Evolutionary conservation across 2,329 filamentous ascomycete genomes (phyloP), one percentile per base, ranked within the genome.

Genomic region (Diaporthe sp.): DNA sequence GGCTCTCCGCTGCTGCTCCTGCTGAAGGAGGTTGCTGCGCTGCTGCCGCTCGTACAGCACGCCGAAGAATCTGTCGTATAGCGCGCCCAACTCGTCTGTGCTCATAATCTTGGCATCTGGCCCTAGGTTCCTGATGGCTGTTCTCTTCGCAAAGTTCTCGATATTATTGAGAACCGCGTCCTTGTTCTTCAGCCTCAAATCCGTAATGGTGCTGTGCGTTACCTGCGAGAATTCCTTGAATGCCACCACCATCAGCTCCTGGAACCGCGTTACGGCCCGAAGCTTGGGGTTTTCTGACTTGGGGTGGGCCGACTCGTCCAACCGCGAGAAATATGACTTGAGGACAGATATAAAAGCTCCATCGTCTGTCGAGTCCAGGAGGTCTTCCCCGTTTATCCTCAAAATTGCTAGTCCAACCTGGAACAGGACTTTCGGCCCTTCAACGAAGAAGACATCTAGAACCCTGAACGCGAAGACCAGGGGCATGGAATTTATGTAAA

Each of bases 401-500:
- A 99, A 87, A 80, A 99, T 99, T n/a, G 97, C 97, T 77, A 99
- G 87, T 25, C 97, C 97, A 75, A 99, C 94, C 84, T 99, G 97
- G 85, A 99, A 99, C 13, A 99, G 88, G 1, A 98, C 97, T 85
- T 98, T 98, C 22, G 97, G 96, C 0, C 97, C 97, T 85, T 99
- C 97, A 55, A 99, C 91, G 85, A 99, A 99, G 87, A 99, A 99
- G 68, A 99, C 96, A 81, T 99, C 97, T 77, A 99, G 86, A 67
- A 99, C 97, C 74, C 97, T 91, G 84, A 98, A 99, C 61, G 97
- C 97, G 85, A 98, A 99, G 1, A 98, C 95, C 22, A 99, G 88
- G 6, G 97, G 97, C 97, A 99, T 99, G 2, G 96, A 98, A 89
- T 99, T 99, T 88, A 99, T 97, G 85, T 98, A 99, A 25, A 99